Percentiles rank a stretch among this genome's conserved stretches.
Evolutionary conservation across 495 filamentous ascomycete species (phyloP).

Genomic region (Cudoniella acicularis): DNA sequence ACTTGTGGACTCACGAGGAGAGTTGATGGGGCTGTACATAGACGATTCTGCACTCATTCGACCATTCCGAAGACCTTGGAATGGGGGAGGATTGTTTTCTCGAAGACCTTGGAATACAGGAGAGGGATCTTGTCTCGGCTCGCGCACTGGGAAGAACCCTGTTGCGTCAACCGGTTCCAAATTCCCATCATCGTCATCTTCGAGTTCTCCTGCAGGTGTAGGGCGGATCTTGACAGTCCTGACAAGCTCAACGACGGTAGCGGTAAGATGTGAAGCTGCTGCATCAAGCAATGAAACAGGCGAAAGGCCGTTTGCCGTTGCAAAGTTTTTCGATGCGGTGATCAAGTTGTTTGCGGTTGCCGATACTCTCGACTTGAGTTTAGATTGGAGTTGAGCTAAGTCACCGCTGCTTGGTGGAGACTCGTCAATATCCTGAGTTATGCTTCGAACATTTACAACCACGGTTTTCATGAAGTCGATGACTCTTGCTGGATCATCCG

Average conservation of each 20-base stretch:
- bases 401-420: conserved; percentile 45
- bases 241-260: conserved; percentile 80
- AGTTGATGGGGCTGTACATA: conserved; percentile 51
- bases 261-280: conserved; percentile 86
- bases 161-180: conserved; percentile 49
- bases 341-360: conserved; percentile 94
- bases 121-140: conserved; percentile 30
- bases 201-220: conserved; percentile 67
- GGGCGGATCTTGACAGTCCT: conserved; percentile 78
- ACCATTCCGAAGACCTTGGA: conserved; percentile 39
- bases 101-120: conserved; percentile 48
- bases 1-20: conserved; percentile 46
- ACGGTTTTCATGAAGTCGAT: conserved; percentile 80
- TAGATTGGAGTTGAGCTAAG: conserved; percentile 49
- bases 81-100: conserved; percentile 39
- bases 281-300: conserved; percentile 94
- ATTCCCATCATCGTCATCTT: conserved; percentile 68
- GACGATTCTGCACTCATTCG: conserved; percentile 45
- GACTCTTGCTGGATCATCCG: conserved; percentile 64
- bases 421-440: conserved; percentile 73
- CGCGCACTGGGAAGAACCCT: conserved; percentile 41
- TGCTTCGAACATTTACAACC: conserved; percentile 70
- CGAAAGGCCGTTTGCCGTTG: conserved; percentile 73
- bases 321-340: conserved; percentile 89
- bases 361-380: conserved; percentile 74